Percentiles rank a stretch among this genome's conserved stretches.
phyloP scores from a whole-genome alignment of 2,329 filamentous ascomycete species.

The Sporothrix pseudoabietina region DNA sequence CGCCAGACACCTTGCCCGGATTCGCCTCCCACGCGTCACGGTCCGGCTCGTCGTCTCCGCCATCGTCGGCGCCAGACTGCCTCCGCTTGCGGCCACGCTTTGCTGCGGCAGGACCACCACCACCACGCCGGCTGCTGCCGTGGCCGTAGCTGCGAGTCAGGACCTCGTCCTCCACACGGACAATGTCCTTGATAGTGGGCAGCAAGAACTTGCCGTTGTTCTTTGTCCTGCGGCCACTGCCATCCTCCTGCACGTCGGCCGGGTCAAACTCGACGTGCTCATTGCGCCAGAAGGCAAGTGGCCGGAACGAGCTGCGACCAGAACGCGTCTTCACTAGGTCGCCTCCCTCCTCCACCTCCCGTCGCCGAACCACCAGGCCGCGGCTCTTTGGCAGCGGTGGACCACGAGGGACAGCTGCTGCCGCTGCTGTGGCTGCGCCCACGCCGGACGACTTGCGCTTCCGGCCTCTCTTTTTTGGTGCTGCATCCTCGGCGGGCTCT shows the following conservation, averaged over 20 bases:
- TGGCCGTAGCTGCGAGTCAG: conserved; percentile 42
- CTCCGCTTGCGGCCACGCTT: conserved; percentile 27
- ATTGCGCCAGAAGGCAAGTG: conserved; percentile 83
- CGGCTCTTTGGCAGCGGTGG: conserved; percentile 59
- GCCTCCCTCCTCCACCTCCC: conserved; percentile 45
- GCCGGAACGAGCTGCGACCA: conserved; percentile 75
- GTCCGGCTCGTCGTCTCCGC: conserved; percentile 49
- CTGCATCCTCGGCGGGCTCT: background rate
- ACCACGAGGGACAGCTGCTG: conserved; percentile 52
- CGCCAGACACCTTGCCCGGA: conserved; percentile 64
- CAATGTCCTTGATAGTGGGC: conserved; percentile 73
- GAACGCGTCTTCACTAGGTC: conserved; percentile 66
- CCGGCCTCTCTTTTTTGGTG: conserved; percentile 18
- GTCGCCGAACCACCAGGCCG: conserved; percentile 56
- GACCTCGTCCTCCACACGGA: conserved; percentile 68
- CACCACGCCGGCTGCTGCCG: conserved; percentile 28
- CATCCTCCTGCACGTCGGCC: conserved; percentile 55
- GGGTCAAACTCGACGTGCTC: conserved; percentile 73
- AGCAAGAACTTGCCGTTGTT: conserved; percentile 56
- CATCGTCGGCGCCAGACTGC: conserved; percentile 42
- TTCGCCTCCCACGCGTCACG: conserved; percentile 72
- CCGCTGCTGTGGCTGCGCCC: conserved; percentile 50
- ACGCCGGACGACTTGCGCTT: conserved; percentile 48
- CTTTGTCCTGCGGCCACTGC: conserved; percentile 40
- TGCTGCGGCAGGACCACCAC: conserved; percentile 37